Conservation (phyloP, 139 green algal species). For the Micractinium sp. region DNA sequence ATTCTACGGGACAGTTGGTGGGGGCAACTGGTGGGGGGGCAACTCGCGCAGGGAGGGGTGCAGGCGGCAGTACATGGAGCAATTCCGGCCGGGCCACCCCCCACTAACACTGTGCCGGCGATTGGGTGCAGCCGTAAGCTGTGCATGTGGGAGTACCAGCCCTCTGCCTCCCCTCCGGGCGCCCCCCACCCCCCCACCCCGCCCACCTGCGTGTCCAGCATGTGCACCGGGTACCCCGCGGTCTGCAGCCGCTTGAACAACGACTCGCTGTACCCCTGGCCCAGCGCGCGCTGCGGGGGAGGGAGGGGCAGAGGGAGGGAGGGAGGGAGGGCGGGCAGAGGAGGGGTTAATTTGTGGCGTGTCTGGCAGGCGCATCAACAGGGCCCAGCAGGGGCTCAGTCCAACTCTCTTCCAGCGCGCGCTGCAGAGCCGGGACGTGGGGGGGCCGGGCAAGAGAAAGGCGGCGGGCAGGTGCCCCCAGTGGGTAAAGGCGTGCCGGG, state of each 20-base stretch:
- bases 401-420: background rate
- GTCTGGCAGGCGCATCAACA: too few relatives aligned
- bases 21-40: background rate
- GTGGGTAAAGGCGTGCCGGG: too few relatives aligned
- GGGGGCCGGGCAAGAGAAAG: too few relatives aligned
- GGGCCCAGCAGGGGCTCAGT: too few relatives aligned
- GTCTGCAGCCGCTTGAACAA: constrained; percentile 82
- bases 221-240: constrained; percentile 55
- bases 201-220: constrained; percentile 55
- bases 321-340: background rate
- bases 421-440: too few relatives aligned
- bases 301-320: background rate
- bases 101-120: too few relatives aligned
- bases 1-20: background rate
- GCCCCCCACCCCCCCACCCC: background rate
- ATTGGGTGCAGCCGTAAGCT: too few relatives aligned
- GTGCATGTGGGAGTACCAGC: too few relatives aligned
- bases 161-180: background rate
- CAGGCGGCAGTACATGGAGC: background rate
- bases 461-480: background rate
- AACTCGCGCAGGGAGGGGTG: background rate
- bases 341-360: background rate
- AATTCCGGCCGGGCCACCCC: too few relatives aligned
- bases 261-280: constrained; percentile 60
- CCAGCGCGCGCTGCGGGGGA: constrained; percentile 58